These are phyloP conservation scores for Pseudonitzschia pungens DNA, from an alignment of 108 stramenopile genomes.

Conservation along the genomic window DNA sequence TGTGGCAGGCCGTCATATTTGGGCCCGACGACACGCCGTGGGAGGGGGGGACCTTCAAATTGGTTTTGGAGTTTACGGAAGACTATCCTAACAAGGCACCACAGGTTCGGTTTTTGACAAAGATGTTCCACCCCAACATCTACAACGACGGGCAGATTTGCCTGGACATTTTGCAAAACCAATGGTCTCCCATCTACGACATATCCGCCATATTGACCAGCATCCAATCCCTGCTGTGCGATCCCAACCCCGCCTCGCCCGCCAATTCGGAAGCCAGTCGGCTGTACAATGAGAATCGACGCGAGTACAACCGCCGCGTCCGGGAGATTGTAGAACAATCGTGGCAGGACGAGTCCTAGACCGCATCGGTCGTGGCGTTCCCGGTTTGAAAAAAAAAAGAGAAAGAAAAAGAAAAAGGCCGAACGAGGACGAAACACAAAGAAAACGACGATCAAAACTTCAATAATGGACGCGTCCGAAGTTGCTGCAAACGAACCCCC, in stretches of 20 bases:
- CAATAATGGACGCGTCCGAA: no score
- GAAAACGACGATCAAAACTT: neutral
- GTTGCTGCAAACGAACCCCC: no score
- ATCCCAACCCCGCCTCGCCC: constrained; percentile 98
- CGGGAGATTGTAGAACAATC: constrained; percentile 98
- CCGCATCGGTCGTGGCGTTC: neutral
- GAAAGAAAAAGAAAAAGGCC: neutral
- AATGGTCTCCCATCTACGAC: constrained; percentile 99
- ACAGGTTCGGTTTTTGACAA: constrained; percentile 94
- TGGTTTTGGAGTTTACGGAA: constrained; percentile 97
- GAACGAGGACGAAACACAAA: neutral
- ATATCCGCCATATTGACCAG: constrained; percentile 98
- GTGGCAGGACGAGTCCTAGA: constrained; percentile 64
- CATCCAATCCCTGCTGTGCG: constrained; percentile 97
- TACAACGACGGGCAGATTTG: constrained; percentile 99
- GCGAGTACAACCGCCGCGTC: constrained; percentile 98
- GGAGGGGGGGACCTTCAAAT: constrained; percentile 97
- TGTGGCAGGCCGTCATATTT: constrained; percentile 98
- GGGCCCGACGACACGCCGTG: constrained; percentile 99
- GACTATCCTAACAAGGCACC: constrained; percentile 99
- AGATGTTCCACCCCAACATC: constrained; percentile 99
- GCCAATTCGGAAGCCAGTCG: constrained; percentile 97
- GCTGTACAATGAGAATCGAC: constrained; percentile 95
- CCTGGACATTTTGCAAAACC: constrained; percentile 99
- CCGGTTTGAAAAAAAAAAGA: neutral